phyloP scores from a whole-genome alignment of 148 eudicot species.

The Rhododendron simsii region DNA sequence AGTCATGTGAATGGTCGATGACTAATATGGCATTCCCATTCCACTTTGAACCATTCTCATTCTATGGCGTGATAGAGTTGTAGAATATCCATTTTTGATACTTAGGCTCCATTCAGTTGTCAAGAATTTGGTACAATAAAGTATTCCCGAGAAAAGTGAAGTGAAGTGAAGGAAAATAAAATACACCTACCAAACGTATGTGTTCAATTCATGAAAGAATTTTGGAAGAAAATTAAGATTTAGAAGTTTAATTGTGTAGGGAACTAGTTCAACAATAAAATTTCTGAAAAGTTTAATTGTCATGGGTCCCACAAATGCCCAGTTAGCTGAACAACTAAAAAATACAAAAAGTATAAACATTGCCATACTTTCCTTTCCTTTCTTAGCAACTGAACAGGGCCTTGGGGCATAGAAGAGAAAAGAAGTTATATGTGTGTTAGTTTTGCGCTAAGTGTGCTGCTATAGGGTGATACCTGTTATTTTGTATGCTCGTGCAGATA shows the following conservation, averaged over 20 bases:
- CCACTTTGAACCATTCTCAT: neutral
- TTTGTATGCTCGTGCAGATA: slow-evolving; percentile 41
- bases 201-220: neutral
- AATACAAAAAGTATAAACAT: neutral
- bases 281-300: neutral
- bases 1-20: neutral
- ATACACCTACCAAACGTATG: neutral
- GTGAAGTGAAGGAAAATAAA: neutral
- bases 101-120: neutral
- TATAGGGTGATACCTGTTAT: neutral
- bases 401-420: neutral
- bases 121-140: neutral
- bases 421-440: neutral
- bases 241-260: neutral
- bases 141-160: neutral
- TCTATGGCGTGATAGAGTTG: neutral
- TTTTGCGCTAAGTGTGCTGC: neutral
- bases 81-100: neutral
- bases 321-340: neutral
- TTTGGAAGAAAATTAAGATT: neutral
- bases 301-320: neutral
- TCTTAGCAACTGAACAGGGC: neutral
- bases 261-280: neutral
- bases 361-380: neutral
- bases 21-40: neutral